phyloP scores from a whole-genome alignment of 495 filamentous ascomycete species.

The Penicillium longicatenatum region DNA sequence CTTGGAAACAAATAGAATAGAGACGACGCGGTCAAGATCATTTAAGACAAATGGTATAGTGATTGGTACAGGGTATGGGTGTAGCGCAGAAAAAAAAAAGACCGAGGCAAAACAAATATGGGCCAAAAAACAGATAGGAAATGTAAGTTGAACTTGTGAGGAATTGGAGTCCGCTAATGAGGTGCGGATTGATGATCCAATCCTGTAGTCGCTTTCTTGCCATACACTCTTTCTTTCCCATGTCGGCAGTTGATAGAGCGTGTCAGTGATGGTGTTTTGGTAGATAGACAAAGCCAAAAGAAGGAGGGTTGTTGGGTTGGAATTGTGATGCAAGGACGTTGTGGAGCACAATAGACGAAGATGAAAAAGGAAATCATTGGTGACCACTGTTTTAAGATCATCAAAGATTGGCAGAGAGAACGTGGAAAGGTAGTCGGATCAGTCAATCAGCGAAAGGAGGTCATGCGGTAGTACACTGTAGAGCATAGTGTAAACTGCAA shows the following conservation, averaged over 20 bases:
- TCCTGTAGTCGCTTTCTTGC: not conserved
- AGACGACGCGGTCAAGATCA: slow-evolving; percentile 16
- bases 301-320: not conserved
- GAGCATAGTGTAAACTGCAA: slow-evolving; percentile 7
- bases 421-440: slow-evolving; percentile 5
- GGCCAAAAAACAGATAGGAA: slow-evolving; percentile 13
- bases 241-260: not conserved
- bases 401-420: slow-evolving; percentile 9
- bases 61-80: slow-evolving; percentile 37
- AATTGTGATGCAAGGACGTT: not conserved
- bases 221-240: not conserved
- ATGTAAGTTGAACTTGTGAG: not conserved
- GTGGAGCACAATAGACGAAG: not conserved
- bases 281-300: not conserved
- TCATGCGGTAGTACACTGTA: slow-evolving; percentile 6
- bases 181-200: not conserved
- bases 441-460: slow-evolving; percentile 7
- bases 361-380: slow-evolving; percentile 21
- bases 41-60: slow-evolving; percentile 32
- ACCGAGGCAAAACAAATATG: slow-evolving; percentile 4
- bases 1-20: slow-evolving; percentile 7
- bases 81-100: slow-evolving; percentile 6
- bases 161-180: not conserved
- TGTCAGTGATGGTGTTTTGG: not conserved
- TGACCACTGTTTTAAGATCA: slow-evolving; percentile 1